These are phyloP conservation scores for Candida fluviatilis DNA, from an alignment of 805 yeast genomes.

Conservation along the genomic window DNA sequence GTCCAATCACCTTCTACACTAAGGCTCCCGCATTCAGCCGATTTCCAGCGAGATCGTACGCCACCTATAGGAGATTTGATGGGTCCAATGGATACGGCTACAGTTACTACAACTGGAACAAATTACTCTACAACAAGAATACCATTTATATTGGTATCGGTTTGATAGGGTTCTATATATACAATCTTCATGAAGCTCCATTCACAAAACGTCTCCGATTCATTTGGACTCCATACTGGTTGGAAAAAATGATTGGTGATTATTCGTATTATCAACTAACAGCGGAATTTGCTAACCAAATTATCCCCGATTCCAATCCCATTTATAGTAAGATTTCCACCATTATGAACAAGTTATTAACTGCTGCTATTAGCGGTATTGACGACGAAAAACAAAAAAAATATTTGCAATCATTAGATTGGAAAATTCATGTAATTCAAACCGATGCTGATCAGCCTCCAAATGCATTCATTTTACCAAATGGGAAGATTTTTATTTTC, in stretches of 20 bases:
- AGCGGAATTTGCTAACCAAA: conserved; percentile 43
- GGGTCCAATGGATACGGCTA: no score
- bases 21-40: no score
- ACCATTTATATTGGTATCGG: conserved; percentile 31
- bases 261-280: conserved; percentile 59
- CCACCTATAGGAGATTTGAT: conserved; percentile 33
- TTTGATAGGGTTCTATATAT: conserved; percentile 20
- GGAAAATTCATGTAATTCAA: conserved; percentile 71
- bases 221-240: conserved; percentile 63
- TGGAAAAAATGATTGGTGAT: conserved; percentile 62
- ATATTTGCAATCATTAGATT: conserved; percentile 43
- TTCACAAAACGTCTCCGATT: conserved; percentile 69
- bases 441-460: conserved; percentile 76
- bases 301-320: conserved; percentile 66
- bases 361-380: conserved; percentile 44
- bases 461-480: conserved; percentile 94
- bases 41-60: conserved; percentile 16
- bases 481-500: conserved; percentile 92
- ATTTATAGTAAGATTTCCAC: conserved; percentile 48
- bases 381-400: conserved; percentile 29
- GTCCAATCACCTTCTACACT: no score
- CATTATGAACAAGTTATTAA: conserved; percentile 63
- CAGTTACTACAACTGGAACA: no score
- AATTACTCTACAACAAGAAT: conserved; percentile 19
- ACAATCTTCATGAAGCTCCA: conserved; percentile 72